Evolutionary conservation across 2,329 filamentous ascomycete genomes (phyloP), one percentile per base, ranked within the genome.

Genomic region (Beauveria bassiana): DNA sequence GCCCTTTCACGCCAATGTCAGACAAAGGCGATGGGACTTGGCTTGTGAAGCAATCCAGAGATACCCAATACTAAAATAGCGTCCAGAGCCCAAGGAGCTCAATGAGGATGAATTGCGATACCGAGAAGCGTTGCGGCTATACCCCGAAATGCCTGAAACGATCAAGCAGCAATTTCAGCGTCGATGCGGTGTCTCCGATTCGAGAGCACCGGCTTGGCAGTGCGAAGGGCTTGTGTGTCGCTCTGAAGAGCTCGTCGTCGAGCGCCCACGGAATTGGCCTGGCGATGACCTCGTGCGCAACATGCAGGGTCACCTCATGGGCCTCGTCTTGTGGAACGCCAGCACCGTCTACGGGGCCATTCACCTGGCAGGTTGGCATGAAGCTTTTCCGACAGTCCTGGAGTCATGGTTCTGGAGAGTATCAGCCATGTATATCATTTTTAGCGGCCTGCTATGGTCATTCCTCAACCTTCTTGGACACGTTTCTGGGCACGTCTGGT

Each of bases 401-500:
- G 61, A 62, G 47, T 50, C 49, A 10, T 62, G 61, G 61, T 61
- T 62, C 24, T 62, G 57, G 61, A 61, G 24, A 34, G 38, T 38
- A 31, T 60, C 56, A 5, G 61, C 56, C 1, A 9, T 24, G 18
- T 62, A 62, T 16, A 62, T 62, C 12, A 49, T 61, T 9, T 62
- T 62, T 3, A 61, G 61, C 24, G 61, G 61, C 18, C 12, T 61
- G 31, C 31, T 62, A 9, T 62, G 50, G 61, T 61, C 57, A 9
- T 47, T 61, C 9, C 49, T 62, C 8, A 62, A 62, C 16, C 42
- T 61, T 16, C 8, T 56, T 5, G 61, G 61, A n/a, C 61, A 62
- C 28, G n/a, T 60, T 3, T 62, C 50, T 7, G 50, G 50, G 5
- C 28, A 40, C 1, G 31, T 62, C 4, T 62, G 61, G 61, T 61